A percentile compares a stretch with the other conserved stretches of the same genome.
These are phyloP conservation scores for Diatrype stigma DNA, from an alignment of 2,329 filamentous ascomycete genomes.

Conservation along the genomic window DNA sequence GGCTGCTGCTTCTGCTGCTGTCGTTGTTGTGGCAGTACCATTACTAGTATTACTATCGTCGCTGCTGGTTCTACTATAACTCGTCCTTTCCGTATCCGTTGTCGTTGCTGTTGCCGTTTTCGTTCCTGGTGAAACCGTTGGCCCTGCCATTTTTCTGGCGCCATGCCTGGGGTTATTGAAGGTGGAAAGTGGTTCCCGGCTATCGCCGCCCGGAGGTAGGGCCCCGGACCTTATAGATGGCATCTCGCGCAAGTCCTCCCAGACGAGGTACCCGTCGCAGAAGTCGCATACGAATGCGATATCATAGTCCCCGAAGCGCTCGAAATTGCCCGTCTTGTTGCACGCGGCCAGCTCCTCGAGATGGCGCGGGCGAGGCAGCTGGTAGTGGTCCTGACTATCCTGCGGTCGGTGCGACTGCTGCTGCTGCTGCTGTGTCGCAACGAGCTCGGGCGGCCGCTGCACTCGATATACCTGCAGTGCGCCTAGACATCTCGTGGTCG, in stretches of 20 bases:
- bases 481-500: conserved; percentile 48
- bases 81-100: no score
- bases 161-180: background rate
- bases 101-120: background rate
- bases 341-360: conserved; percentile 49
- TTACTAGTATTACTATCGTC: background rate
- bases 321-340: conserved; percentile 50
- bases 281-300: conserved; percentile 58
- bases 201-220: conserved; percentile 15
- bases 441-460: conserved; percentile 33
- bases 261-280: conserved; percentile 57
- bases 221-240: conserved; percentile 39
- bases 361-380: conserved; percentile 12
- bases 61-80: background rate
- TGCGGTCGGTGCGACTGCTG: conserved; percentile 4
- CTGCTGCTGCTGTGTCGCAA: conserved; percentile 4
- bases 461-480: conserved; percentile 51
- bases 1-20: background rate
- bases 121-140: background rate
- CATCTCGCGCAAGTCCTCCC: conserved; percentile 52
- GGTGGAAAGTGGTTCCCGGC: conserved; percentile 1
- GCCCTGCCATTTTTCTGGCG: background rate
- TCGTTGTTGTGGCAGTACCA: background rate
- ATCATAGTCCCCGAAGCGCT: conserved; percentile 50
- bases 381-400: conserved; percentile 7